Conservation (phyloP, 176 grass and related monocot species). For the Tuctoria greenei region DNA sequence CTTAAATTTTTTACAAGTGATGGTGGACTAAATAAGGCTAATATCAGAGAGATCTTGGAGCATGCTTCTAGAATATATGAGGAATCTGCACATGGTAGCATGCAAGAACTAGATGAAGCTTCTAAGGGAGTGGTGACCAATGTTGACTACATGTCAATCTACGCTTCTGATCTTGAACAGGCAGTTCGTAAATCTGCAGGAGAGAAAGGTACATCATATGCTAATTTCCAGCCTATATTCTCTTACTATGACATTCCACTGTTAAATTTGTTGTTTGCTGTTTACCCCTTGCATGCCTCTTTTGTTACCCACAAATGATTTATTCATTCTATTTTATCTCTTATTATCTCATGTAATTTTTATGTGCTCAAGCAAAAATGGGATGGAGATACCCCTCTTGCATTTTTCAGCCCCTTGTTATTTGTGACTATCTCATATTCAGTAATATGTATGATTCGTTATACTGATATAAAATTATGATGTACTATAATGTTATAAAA, state of each 20-base stretch:
- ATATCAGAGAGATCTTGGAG: conserved; percentile 88
- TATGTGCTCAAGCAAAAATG: background rate
- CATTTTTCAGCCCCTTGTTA: conserved; percentile 7
- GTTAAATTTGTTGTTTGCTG: background rate
- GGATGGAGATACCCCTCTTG: background rate
- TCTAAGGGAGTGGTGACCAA: conserved; percentile 46
- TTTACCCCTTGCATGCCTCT: background rate
- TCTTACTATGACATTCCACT: background rate
- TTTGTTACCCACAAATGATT: conserved; percentile 11
- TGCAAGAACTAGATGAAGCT: conserved; percentile 45
- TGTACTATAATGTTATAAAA: background rate
- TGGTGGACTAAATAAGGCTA: conserved; percentile 85
- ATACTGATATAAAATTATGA: background rate
- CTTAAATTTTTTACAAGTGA: conserved; percentile 95
- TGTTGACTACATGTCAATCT: conserved; percentile 95
- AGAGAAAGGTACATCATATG: conserved; percentile 56
- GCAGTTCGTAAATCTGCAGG: conserved; percentile 84
- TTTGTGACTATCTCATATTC: background rate
- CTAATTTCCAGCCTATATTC: conserved; percentile 15
- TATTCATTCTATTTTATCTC: background rate
- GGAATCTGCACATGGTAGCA: conserved; percentile 45
- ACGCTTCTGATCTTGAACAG: conserved; percentile 78
- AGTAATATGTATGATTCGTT: conserved; percentile 13
- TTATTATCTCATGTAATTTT: conserved; percentile 15
- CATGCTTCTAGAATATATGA: conserved; percentile 60